Conservation (phyloP, 805 yeast species). For the Komagataella kurtzmanii region DNA sequence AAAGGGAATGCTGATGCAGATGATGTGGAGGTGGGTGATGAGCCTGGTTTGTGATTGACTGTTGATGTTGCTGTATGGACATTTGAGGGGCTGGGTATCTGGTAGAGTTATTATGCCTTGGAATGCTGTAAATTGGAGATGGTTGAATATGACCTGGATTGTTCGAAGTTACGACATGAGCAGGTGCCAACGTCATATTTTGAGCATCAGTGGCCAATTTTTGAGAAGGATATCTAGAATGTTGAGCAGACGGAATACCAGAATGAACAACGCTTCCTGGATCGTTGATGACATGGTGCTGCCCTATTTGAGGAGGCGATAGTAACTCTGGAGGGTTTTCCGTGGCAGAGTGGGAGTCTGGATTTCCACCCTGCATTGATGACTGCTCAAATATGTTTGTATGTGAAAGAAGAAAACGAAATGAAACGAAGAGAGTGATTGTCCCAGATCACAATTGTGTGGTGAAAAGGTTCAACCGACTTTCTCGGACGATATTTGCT, state of each 20-base stretch:
- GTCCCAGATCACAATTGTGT: not conserved
- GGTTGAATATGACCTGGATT: not conserved
- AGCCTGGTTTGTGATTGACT: not conserved
- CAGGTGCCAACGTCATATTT: not conserved
- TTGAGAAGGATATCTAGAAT: not conserved
- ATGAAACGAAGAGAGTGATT: not conserved
- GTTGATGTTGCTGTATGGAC: constrained; percentile 2
- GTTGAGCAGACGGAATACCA: not conserved
- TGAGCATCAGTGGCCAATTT: not conserved
- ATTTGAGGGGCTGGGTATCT: constrained; percentile 1
- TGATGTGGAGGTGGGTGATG: constrained; percentile 2
- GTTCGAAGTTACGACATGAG: not conserved
- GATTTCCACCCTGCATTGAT: not conserved
- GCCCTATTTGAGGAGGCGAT: not conserved
- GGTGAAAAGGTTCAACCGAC: not conserved
- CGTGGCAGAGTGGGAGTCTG: not conserved
- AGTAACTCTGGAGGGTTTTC: not conserved
- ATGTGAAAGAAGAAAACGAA: not conserved
- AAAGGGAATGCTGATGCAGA: constrained; percentile 3
- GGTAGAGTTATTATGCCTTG: not conserved
- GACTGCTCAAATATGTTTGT: not conserved
- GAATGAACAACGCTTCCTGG: not conserved
- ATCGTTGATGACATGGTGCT: not conserved
- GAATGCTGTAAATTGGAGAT: not conserved
- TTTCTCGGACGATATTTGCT: not conserved